Evolutionary conservation across 2,329 filamentous ascomycete genomes (phyloP).

Genomic region (Cordyceps tenuipes): DNA sequence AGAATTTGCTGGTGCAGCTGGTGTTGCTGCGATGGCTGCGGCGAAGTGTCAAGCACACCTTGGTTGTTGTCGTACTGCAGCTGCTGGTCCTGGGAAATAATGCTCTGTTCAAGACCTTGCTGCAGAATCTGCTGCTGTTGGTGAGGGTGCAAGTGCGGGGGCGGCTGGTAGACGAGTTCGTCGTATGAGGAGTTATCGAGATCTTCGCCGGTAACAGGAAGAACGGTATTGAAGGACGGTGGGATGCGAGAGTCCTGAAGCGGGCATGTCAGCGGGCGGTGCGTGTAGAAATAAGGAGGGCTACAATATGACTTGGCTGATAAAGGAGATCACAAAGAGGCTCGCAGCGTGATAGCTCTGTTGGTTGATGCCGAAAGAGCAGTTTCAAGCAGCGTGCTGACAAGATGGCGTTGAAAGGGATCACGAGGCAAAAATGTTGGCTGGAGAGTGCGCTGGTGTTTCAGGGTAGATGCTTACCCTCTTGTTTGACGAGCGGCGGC

Average conservation of each 20-base stretch:
- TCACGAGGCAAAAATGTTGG: not conserved
- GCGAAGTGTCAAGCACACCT: conserved; percentile 4
- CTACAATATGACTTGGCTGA: not conserved
- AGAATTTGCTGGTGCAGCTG: conserved; percentile 19
- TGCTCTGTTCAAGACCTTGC: conserved; percentile 14
- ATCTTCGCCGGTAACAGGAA: conserved; percentile 36
- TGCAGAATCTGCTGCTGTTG: conserved; percentile 33
- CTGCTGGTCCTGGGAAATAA: conserved; percentile 25
- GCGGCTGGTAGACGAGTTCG: conserved; percentile 31
- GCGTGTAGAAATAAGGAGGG: not conserved
- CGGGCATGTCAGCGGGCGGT: conserved; percentile 4
- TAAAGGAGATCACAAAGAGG: not conserved
- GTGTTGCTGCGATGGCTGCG: conserved; percentile 21
- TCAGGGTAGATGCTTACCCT: conserved; percentile 38
- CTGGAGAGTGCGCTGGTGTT: not conserved
- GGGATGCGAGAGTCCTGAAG: conserved; percentile 14
- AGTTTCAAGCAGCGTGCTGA: not conserved
- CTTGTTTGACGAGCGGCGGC: conserved; percentile 46
- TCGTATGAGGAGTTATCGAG: conserved; percentile 38
- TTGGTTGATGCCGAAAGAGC: not conserved
- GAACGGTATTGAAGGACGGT: conserved; percentile 33
- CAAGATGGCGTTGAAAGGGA: not conserved
- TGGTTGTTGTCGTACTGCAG: conserved; percentile 19
- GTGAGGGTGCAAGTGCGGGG: conserved; percentile 18
- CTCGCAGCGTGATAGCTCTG: conserved; percentile 14